Evolutionary conservation across 495 filamentous ascomycete species (phyloP), one percentile per base, ranked within the genome.

Genomic region (Staphylotrichum longicolle): DNA sequence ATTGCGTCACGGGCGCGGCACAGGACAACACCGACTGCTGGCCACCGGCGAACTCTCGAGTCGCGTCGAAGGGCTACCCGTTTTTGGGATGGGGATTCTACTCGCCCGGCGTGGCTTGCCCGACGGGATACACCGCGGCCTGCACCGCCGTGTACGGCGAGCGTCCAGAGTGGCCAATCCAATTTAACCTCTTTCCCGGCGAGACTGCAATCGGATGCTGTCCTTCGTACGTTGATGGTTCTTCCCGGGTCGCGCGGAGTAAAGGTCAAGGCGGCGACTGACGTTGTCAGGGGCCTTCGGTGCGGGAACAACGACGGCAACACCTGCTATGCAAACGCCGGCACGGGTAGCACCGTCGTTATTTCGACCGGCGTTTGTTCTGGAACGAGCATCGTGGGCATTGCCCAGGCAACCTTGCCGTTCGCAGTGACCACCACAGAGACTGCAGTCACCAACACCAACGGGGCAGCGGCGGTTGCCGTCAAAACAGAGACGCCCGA

Each of bases 121-220:
- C 68, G 12, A 58, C 54, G 14, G 68, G 68, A 50, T 70, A 66
- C 53, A 64, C 60, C 3, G 52, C 68, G 33, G 68, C 53, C 0
- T 66, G 61, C 7, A 54, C 54, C 10, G 61, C 58, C 0, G 51
- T 57, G 10, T 54, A 61, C 39, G 61, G 61, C 37, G 63, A 58
- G 1, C 44, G 57, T 7, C 45, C 65, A 1, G 56, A 60, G 20
- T 70, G 63, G 65, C 9, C 11, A 2, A 50, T 66, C 9, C 33
- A 66, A 42, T 70, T 57, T 39, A 53, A 54, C 12, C 40, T 70
- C 54, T 42, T 47, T 3, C 20, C 54, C 0, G 68, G 66, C n/a
- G 68, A 70, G 52, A 66, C 63, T 0, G 68, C 68, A 4, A 48
- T 64, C 0, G 68, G 62, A 3, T 70, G 68, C 50, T 70, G 65